Evolutionary conservation across 768 basidiomycete genomes (phyloP).

Genomic region (Amanita phalloides): DNA sequence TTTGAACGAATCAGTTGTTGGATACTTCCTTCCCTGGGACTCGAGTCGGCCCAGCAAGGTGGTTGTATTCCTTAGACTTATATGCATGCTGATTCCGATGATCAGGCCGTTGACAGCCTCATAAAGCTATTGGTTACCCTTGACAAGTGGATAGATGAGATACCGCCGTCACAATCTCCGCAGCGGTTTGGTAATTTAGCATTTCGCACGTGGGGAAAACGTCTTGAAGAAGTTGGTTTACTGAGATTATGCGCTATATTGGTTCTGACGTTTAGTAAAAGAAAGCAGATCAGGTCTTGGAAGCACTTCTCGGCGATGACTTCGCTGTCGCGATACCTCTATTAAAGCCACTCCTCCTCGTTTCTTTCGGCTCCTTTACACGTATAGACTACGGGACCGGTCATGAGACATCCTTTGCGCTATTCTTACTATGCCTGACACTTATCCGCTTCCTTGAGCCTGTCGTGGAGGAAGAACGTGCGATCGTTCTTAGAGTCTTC

Average conservation of each 20-base stretch:
- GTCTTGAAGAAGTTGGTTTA: conserved; percentile 58
- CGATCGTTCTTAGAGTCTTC: conserved; percentile 51
- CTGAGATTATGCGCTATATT: conserved; percentile 1
- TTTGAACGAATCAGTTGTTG: conserved; percentile 70
- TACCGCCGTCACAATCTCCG: conserved; percentile 61
- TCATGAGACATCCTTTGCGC: conserved; percentile 82
- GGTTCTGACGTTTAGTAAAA: conserved; percentile 16
- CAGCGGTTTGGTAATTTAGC: conserved; percentile 91
- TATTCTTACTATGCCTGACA: conserved; percentile 67
- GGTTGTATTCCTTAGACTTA: conserved; percentile 6
- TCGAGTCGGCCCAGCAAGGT: conserved; percentile 24
- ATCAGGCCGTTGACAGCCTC: not conserved
- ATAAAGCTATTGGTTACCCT: conserved; percentile 55
- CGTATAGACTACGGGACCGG: conserved; percentile 97
- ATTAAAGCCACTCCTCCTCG: conserved; percentile 67
- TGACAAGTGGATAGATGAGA: conserved; percentile 67
- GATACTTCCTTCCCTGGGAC: conserved; percentile 38
- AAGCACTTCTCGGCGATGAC: conserved; percentile 33
- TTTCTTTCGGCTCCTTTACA: conserved; percentile 82
- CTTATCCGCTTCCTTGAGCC: conserved; percentile 58
- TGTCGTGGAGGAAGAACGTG: conserved; percentile 48
- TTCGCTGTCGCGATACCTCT: conserved; percentile 41
- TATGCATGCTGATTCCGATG: not conserved
- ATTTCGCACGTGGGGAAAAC: conserved; percentile 75
- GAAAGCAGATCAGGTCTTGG: conserved; percentile 44